phyloP scores from a whole-genome alignment of 2,329 filamentous ascomycete species.

The Fusarium sterilihyphosum region DNA sequence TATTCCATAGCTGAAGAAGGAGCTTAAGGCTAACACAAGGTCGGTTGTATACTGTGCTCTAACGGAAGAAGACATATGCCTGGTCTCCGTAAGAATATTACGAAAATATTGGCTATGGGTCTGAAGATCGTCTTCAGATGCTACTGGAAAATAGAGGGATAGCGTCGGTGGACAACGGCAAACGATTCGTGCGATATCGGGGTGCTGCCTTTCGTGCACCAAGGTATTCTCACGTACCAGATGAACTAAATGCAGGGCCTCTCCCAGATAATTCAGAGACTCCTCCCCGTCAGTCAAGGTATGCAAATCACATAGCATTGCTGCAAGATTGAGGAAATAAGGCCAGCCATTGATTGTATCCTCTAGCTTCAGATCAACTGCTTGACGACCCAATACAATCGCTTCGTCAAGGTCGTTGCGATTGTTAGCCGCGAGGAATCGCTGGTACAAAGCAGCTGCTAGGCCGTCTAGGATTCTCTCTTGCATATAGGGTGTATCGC shows the following conservation, averaged over 20 bases:
- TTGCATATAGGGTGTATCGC: background rate
- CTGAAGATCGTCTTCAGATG: background rate
- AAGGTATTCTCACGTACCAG: background rate
- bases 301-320: background rate
- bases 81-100: background rate
- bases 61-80: background rate
- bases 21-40: background rate
- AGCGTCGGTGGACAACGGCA: background rate
- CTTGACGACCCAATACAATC: background rate
- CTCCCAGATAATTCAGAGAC: background rate
- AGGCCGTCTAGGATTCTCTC: background rate
- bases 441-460: background rate
- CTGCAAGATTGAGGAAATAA: background rate
- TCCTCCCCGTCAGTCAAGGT: background rate
- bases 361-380: background rate
- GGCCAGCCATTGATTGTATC: background rate
- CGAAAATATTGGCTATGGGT: background rate
- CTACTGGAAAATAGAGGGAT: background rate
- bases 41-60: background rate
- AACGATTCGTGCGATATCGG: background rate
- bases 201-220: background rate
- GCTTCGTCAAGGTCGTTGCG: background rate
- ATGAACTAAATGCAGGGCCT: background rate
- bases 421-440: background rate
- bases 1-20: background rate